Conservation (phyloP, 169 alveolate species). For the Plasmodium chabaudi region DNA sequence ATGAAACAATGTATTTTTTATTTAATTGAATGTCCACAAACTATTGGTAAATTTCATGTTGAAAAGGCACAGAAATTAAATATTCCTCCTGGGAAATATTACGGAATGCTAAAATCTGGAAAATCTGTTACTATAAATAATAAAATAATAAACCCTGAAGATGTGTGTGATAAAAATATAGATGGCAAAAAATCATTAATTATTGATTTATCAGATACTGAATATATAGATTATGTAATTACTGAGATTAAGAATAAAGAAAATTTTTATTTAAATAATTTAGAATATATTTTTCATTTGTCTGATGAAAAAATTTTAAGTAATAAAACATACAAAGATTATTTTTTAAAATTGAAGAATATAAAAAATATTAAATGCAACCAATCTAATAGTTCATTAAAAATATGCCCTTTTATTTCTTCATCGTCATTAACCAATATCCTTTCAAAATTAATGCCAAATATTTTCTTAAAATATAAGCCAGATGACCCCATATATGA, state of each 20-base stretch:
- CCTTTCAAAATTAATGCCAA: conserved; percentile 66
- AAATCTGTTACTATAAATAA: conserved; percentile 85
- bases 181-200: conserved; percentile 81
- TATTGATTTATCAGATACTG: conserved; percentile 39
- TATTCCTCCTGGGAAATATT: conserved; percentile 90
- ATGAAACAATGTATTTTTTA: conserved; percentile 60
- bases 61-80: conserved; percentile 87
- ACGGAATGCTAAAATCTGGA: conserved; percentile 90
- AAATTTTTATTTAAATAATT: conserved; percentile 55
- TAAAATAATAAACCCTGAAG: conserved; percentile 83
- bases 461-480: conserved; percentile 63
- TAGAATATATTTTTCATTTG: conserved; percentile 72
- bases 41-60: conserved; percentile 82
- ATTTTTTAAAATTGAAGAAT: conserved; percentile 61
- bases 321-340: conserved; percentile 27
- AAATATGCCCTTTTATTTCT: conserved; percentile 67
- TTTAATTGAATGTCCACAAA: conserved; percentile 79
- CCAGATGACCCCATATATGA: conserved; percentile 58
- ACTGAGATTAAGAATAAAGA: conserved; percentile 8
- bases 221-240: conserved; percentile 30
- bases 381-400: conserved; percentile 45
- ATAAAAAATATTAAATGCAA: conserved; percentile 71
- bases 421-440: conserved; percentile 64
- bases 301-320: conserved; percentile 43
- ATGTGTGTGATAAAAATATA: conserved; percentile 89